phyloP scores from a whole-genome alignment of 352 stramenopile species.

The Phytophthora sp. region DNA sequence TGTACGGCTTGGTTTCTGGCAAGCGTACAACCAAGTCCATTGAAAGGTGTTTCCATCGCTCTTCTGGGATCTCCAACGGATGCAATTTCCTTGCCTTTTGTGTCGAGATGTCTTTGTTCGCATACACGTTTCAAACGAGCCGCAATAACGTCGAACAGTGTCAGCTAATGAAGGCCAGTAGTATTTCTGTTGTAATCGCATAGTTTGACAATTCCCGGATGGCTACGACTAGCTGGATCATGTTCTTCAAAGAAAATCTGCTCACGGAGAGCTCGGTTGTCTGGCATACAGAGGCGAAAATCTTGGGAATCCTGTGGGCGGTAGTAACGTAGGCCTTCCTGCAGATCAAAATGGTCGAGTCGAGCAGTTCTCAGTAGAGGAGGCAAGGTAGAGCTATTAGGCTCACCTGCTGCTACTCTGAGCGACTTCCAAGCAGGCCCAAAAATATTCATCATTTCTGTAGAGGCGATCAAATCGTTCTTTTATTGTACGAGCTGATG shows the following conservation, averaged over 20 bases:
- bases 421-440: too few species aligned
- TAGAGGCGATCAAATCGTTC: too few species aligned
- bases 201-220: background rate
- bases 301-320: background rate
- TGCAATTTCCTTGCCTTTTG: background rate
- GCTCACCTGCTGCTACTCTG: too few species aligned
- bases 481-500: too few species aligned
- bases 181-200: slow-evolving; percentile 3
- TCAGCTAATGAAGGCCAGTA: background rate
- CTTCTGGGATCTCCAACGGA: background rate
- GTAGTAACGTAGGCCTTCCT: background rate
- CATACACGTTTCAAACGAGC: slow-evolving; percentile 9
- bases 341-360: background rate
- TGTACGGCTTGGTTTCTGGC: background rate
- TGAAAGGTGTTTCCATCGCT: slow-evolving; percentile 4
- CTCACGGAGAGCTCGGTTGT: background rate
- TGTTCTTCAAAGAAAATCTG: background rate
- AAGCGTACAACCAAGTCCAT: slow-evolving; percentile 9
- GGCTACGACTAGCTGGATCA: background rate
- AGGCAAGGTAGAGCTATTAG: too few species aligned
- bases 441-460: too few species aligned
- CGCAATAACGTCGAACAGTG: background rate
- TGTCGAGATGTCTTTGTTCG: slow-evolving; percentile 2
- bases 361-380: background rate
- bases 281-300: background rate